These are phyloP conservation scores for Parasarocladium wereldwijsianum DNA, from an alignment of 2,329 filamentous ascomycete species.

Conservation along the genomic window DNA sequence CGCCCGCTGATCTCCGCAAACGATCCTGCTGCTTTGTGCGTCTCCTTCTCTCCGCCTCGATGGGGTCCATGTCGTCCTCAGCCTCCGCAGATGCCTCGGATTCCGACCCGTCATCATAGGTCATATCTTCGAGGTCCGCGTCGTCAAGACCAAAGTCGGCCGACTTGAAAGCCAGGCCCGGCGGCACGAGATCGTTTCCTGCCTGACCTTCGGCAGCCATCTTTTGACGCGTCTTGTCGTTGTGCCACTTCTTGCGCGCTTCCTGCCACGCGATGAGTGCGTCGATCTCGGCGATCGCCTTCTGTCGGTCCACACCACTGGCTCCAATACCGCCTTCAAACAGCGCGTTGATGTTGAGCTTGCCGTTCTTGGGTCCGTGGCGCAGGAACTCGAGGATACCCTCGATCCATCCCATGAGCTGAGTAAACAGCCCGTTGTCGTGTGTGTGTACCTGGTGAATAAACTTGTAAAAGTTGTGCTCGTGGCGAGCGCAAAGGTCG, in stretches of 20 bases:
- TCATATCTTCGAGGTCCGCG: slow-evolving; percentile 75
- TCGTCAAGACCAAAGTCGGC: slow-evolving; percentile 83
- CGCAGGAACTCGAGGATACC: slow-evolving; percentile 87
- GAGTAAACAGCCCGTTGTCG: slow-evolving; percentile 90
- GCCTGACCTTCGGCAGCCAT: slow-evolving; percentile 70
- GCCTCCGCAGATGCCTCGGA: slow-evolving; percentile 54
- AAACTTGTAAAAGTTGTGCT: slow-evolving; percentile 98
- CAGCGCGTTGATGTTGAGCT: slow-evolving; percentile 85
- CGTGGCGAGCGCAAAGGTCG: slow-evolving; percentile 85
- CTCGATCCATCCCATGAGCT: slow-evolving; percentile 95
- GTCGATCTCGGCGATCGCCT: slow-evolving; percentile 69
- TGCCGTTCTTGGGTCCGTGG: slow-evolving; percentile 71
- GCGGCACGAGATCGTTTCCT: slow-evolving; percentile 32
- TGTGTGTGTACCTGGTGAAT: slow-evolving; percentile 95
- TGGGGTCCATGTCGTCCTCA: slow-evolving; percentile 72
- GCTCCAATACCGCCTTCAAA: slow-evolving; percentile 66
- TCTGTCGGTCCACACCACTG: slow-evolving; percentile 52
- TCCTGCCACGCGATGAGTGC: slow-evolving; percentile 85
- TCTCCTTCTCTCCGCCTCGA: slow-evolving; percentile 69
- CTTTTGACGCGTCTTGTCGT: slow-evolving; percentile 95
- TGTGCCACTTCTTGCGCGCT: slow-evolving; percentile 92
- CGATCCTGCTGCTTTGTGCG: slow-evolving; percentile 66
- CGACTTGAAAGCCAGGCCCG: slow-evolving; percentile 51
- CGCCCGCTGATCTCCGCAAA: slow-evolving; percentile 65
- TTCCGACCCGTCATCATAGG: slow-evolving; percentile 54